Percentiles rank a stretch among this genome's conserved stretches.
Conservation (phyloP, 192 early-diverging fungal genomes). For the Rhizophagus clarus region DNA sequence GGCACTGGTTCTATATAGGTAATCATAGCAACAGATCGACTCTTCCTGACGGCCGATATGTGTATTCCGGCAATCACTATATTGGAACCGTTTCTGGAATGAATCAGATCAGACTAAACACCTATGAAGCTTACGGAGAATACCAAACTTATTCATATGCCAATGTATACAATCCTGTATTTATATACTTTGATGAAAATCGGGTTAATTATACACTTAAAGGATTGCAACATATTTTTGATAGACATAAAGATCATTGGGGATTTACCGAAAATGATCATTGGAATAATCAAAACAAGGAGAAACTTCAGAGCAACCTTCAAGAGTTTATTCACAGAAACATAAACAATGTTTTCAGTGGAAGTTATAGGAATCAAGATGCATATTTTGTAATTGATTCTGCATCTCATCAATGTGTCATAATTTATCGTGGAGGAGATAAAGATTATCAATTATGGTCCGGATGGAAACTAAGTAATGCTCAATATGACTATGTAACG, state of each 20-base stretch:
- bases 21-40: conserved; percentile 1
- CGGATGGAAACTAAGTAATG: conserved; percentile 15
- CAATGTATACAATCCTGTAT: conserved; percentile 15
- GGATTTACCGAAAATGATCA: conserved; percentile 7
- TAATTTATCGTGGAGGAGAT: conserved; percentile 24
- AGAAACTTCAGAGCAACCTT: conserved; percentile 3
- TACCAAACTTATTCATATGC: conserved; percentile 24
- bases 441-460: conserved; percentile 21
- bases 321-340: conserved; percentile 25
- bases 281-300: conserved; percentile 14
- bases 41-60: conserved; percentile 19
- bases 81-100: conserved; percentile 21
- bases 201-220: neutral
- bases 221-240: conserved; percentile 12
- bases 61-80: neutral
- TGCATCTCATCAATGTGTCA: conserved; percentile 14
- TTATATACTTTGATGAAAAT: conserved; percentile 8
- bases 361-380: conserved; percentile 15
- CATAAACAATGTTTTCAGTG: conserved; percentile 16
- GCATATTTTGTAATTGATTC: conserved; percentile 15
- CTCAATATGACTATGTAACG: conserved; percentile 1
- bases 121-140: conserved; percentile 15
- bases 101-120: conserved; percentile 23
- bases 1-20: conserved; percentile 23
- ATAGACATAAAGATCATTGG: neutral